Evolutionary conservation across 2,329 filamentous ascomycete genomes (phyloP).

Genomic region (Zymoseptoria brevis): DNA sequence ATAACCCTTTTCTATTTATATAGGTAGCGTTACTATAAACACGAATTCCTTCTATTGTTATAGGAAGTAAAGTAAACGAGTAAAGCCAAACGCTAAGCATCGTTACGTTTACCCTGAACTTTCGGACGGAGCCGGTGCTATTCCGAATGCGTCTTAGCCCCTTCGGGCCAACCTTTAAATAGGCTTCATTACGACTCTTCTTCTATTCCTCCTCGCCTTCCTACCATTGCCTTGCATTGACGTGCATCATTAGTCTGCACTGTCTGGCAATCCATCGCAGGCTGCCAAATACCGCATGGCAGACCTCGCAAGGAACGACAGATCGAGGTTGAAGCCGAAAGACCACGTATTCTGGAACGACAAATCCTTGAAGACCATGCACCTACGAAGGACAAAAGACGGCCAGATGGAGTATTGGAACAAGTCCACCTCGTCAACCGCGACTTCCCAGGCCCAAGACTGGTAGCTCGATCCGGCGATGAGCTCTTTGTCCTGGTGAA

Average conservation of each 20-base stretch:
- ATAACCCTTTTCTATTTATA: too few relatives aligned
- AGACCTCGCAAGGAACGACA: not conserved
- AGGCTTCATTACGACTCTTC: not conserved
- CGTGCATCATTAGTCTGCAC: not conserved
- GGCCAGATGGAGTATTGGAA: conserved; percentile 44
- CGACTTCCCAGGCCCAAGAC: conserved; percentile 43
- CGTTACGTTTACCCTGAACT: too few relatives aligned
- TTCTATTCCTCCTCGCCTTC: not conserved
- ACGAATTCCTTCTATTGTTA: too few relatives aligned
- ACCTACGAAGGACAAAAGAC: conserved; percentile 8
- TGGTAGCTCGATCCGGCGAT: conserved; percentile 44
- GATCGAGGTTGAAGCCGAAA: conserved; percentile 11
- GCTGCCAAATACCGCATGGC: not conserved
- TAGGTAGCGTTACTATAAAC: too few relatives aligned
- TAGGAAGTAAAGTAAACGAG: too few relatives aligned
- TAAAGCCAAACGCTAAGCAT: too few relatives aligned
- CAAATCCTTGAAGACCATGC: conserved; percentile 14
- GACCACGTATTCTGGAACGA: conserved; percentile 14
- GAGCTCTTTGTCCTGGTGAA: conserved; percentile 39
- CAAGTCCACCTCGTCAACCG: conserved; percentile 45
- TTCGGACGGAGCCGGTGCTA: too few relatives aligned
- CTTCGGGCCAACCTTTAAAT: too few relatives aligned
- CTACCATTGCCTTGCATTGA: not conserved
- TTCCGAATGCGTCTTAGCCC: too few relatives aligned
- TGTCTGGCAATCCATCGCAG: not conserved